Conservation (phyloP, 768 basidiomycete species). For the Podaxis pistillaris region DNA sequence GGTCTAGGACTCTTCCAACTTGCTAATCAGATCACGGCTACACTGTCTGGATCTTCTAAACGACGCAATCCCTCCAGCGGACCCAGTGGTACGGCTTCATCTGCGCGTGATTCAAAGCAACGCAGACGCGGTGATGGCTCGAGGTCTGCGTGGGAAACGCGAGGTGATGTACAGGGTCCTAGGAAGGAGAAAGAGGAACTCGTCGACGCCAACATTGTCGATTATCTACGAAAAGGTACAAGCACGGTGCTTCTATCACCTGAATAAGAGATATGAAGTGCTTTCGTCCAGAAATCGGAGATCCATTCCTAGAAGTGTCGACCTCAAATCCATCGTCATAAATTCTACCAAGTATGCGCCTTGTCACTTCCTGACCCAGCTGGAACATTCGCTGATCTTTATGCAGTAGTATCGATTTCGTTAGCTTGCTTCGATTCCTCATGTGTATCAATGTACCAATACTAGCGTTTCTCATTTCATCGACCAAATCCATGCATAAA, state of each 20-base stretch:
- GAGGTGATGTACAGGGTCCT: slow-evolving; percentile 22
- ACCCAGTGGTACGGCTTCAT: slow-evolving; percentile 37
- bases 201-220: slow-evolving; percentile 47
- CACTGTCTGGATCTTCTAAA: slow-evolving; percentile 37
- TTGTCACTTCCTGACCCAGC: neutral
- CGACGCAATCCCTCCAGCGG: slow-evolving; percentile 51
- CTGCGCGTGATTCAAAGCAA: slow-evolving; percentile 49
- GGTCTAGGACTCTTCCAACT: slow-evolving; percentile 24
- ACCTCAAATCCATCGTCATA: slow-evolving; percentile 8
- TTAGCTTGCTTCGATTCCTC: neutral
- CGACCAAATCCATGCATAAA: neutral
- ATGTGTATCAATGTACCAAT: neutral
- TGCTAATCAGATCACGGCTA: slow-evolving; percentile 33
- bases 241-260: slow-evolving; percentile 8
- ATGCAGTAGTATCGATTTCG: neutral
- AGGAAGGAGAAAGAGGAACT: slow-evolving; percentile 54
- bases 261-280: neutral
- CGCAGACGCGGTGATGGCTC: slow-evolving; percentile 45
- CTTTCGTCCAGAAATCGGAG: slow-evolving; percentile 45
- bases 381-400: neutral
- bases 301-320: slow-evolving; percentile 46
- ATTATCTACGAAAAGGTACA: slow-evolving; percentile 53
- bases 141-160: slow-evolving; percentile 17
- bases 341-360: neutral
- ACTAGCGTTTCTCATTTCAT: neutral